Evolutionary conservation across 1,284 basidiomycete species (phyloP).

Genomic region (Chiua sp.): DNA sequence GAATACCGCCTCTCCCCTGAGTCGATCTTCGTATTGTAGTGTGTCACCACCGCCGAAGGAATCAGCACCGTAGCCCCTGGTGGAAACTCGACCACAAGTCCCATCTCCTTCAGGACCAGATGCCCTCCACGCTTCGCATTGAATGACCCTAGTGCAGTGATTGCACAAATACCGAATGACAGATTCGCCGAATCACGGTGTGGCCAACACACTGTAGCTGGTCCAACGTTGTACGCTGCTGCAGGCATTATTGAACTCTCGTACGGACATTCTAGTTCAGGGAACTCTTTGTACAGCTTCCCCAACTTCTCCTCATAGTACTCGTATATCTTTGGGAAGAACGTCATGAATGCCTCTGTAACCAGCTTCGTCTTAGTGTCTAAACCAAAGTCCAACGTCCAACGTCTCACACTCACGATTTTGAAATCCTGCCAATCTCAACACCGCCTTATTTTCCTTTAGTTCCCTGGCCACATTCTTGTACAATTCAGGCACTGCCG

Average conservation of each 20-base stretch:
- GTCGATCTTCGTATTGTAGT: constrained; percentile 5
- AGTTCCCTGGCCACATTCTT: rapidly evolving
- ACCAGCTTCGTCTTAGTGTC: too few species aligned
- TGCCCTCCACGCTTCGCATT: constrained; percentile 6
- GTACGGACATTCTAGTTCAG: neutral
- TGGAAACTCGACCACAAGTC: constrained; percentile 11
- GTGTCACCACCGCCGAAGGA: constrained; percentile 7
- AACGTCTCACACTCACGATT: neutral
- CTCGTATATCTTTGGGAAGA: constrained; percentile 2
- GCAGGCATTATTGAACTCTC: constrained; percentile 6
- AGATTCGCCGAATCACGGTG: constrained; percentile 11
- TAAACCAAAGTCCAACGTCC: too few species aligned
- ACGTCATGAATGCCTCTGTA: constrained; percentile 1
- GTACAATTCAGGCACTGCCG: neutral
- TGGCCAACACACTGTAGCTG: neutral
- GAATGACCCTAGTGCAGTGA: constrained; percentile 13
- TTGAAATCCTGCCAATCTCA: constrained; percentile 9
- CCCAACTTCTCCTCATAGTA: neutral
- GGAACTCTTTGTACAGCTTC: neutral
- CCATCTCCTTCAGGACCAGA: constrained; percentile 13
- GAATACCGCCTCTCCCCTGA: constrained; percentile 11
- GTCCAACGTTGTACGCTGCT: constrained; percentile 12
- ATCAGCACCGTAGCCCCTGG: constrained; percentile 14
- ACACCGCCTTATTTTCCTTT: neutral
- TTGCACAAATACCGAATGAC: constrained; percentile 15